Evolutionary conservation across 768 basidiomycete species (phyloP).

Genomic region (Vararia minispora): DNA sequence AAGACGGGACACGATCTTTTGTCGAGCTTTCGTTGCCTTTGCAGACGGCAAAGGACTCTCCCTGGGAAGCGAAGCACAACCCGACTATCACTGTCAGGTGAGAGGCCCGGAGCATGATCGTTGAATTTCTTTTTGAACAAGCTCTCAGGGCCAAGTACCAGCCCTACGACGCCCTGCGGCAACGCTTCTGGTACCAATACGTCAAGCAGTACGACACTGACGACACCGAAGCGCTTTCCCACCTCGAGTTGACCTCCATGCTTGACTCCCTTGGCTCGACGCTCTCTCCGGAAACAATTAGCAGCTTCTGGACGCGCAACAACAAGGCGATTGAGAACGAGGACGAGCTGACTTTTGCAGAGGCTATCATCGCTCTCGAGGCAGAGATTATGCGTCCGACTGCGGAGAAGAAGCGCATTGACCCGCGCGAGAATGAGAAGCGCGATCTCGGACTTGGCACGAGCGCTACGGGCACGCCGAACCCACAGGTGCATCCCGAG

Average conservation of each 20-base stretch:
- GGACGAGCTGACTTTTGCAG: conserved; percentile 71
- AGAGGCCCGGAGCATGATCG: conserved; percentile 10
- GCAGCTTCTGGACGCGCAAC: conserved; percentile 68
- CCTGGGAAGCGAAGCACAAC: conserved; percentile 65
- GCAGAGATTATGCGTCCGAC: conserved; percentile 64
- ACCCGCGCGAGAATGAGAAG: conserved; percentile 31
- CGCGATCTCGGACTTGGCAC: conserved; percentile 25
- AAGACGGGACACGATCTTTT: conserved; percentile 51
- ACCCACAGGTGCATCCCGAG: conserved; percentile 29
- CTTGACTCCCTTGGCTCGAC: conserved; percentile 96
- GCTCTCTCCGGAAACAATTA: conserved; percentile 64
- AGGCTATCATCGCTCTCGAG: conserved; percentile 81
- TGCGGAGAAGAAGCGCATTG: conserved; percentile 58
- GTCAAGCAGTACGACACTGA: conserved; percentile 86
- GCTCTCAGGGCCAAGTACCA: conserved; percentile 77
- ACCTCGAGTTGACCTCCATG: conserved; percentile 86
- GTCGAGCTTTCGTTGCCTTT: conserved; percentile 61
- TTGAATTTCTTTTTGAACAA: conserved; percentile 7
- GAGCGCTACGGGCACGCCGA: conserved; percentile 44
- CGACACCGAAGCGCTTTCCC: conserved; percentile 62
- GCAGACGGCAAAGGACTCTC: conserved; percentile 43
- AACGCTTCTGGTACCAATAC: conserved; percentile 85
- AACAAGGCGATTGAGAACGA: conserved; percentile 47
- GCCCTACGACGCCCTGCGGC: conserved; percentile 85
- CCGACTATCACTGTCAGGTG: conserved; percentile 63